phyloP scores from a whole-genome alignment of 495 filamentous ascomycete species.

The Penicillium atrosanguineum region DNA sequence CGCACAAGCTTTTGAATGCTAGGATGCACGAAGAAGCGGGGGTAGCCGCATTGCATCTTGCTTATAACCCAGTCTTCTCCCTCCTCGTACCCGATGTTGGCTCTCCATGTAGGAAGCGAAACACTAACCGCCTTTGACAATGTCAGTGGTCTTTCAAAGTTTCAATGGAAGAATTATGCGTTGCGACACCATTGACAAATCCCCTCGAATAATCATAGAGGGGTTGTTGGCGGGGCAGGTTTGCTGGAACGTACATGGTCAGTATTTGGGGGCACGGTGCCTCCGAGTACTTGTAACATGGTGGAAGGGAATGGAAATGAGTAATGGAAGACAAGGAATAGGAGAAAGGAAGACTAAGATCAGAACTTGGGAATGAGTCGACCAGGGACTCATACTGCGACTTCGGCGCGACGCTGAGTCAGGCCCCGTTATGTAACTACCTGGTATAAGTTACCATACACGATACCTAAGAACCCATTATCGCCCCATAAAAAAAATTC shows the following conservation, averaged over 20 bases:
- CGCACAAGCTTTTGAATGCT: conserved; percentile 71
- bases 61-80: conserved; percentile 80
- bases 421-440: neutral
- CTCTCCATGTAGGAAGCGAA: conserved; percentile 88
- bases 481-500: conserved; percentile 25
- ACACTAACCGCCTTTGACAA: conserved; percentile 82
- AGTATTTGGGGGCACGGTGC: conserved; percentile 49
- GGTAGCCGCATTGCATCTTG: conserved; percentile 89
- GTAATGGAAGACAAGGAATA: conserved; percentile 2
- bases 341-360: conserved; percentile 9
- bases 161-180: neutral
- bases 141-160: conserved; percentile 3
- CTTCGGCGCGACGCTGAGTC: conserved; percentile 29
- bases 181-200: neutral
- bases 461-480: conserved; percentile 7
- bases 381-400: conserved; percentile 22
- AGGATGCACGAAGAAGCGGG: conserved; percentile 90
- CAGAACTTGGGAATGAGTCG: conserved; percentile 3
- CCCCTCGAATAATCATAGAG: conserved; percentile 10
- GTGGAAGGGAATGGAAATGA: conserved; percentile 5
- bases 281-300: conserved; percentile 46
- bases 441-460: neutral
- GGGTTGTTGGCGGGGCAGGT: conserved; percentile 25
- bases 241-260: conserved; percentile 48
- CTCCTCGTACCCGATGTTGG: conserved; percentile 91